Evolutionary conservation across 2,329 filamentous ascomycete genomes (phyloP).

Genomic region (Bretziella fagacearum): DNA sequence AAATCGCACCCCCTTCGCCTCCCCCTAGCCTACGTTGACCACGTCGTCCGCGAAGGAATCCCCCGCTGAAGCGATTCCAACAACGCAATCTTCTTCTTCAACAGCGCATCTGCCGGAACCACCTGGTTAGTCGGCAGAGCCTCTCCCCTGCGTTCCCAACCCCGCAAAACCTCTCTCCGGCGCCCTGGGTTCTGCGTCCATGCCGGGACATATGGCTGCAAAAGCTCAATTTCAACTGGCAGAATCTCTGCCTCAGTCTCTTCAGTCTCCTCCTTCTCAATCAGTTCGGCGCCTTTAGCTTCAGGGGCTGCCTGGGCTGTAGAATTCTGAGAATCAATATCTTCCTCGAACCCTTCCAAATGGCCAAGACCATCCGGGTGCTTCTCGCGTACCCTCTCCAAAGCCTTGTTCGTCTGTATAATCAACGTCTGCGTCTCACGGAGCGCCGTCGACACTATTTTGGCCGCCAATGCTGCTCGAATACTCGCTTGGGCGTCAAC

Average conservation of each 20-base stretch:
- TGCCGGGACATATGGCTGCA: constrained; percentile 9
- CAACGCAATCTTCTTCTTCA: constrained; percentile 12
- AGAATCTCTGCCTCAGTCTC: too few species aligned
- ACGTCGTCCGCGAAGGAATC: background rate
- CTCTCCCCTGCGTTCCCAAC: constrained; percentile 5
- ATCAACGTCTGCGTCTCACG: constrained; percentile 7
- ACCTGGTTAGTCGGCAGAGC: background rate
- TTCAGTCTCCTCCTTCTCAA: too few species aligned
- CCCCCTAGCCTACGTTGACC: background rate
- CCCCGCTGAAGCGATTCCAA: constrained; percentile 10
- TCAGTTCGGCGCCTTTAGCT: too few species aligned
- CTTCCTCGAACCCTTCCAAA: background rate
- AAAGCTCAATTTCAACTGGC: background rate
- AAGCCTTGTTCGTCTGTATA: background rate
- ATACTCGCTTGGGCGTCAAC: constrained; percentile 6
- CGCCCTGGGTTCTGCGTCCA: background rate
- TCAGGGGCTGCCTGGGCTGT: background rate
- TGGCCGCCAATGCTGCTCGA: background rate
- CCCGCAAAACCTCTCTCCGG: background rate
- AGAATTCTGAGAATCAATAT: too few species aligned
- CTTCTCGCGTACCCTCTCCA: background rate
- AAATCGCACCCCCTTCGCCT: background rate
- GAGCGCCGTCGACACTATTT: background rate
- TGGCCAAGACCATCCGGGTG: background rate
- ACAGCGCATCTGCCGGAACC: background rate